Evolutionary conservation across 2,329 filamentous ascomycete species (phyloP), one percentile per base, ranked within the genome.

Genomic region (Acrocalymma vagum): DNA sequence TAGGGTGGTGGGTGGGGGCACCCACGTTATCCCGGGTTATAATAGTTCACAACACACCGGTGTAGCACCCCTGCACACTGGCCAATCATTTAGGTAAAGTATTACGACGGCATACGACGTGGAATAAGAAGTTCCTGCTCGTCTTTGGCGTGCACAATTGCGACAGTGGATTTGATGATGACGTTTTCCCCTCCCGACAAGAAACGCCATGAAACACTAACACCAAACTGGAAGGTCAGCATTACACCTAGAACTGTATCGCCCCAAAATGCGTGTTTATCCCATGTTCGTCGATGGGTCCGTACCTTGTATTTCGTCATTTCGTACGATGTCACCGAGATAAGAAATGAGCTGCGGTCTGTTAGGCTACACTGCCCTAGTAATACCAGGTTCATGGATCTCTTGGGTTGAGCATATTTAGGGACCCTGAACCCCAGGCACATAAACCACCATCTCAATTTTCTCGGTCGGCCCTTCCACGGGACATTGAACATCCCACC

Each of bases 191-290:
- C 31, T 36, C 29, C 42, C 30, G 29, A 48, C 53, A 58, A 54
- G 42, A 49, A 52, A 55, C 47, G 53, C 55, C 57, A 55, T 47
- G 51, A 14, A 46, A 34, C 13, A 18, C 53, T 58, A 55, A 37
- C 20, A 30, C 52, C 9, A 24, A 49, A 50, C 32, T 13, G 53
- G 57, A 53, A 60, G 57, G 51, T 53, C 51, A 55, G 53, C 43
- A 42, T 42, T 32, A 35, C 34, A 14, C 27, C 28, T 6, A 29
- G 39, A 42, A 29, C 38, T 48, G 30, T 26, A 43, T 36, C 33
- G 22, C 33, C 43, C 37, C 20, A 30, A 36, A 34, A 39, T 41
- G 29, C 38, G 46, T 29, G 42, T 38, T 30, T 38, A 51, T 30
- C 6, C 42, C 36, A 28, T 23, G 27, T 24, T 33, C 25, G 18